Evolutionary conservation across 1,284 basidiomycete species (phyloP).

Genomic region (Fistulinella cinereoalba): DNA sequence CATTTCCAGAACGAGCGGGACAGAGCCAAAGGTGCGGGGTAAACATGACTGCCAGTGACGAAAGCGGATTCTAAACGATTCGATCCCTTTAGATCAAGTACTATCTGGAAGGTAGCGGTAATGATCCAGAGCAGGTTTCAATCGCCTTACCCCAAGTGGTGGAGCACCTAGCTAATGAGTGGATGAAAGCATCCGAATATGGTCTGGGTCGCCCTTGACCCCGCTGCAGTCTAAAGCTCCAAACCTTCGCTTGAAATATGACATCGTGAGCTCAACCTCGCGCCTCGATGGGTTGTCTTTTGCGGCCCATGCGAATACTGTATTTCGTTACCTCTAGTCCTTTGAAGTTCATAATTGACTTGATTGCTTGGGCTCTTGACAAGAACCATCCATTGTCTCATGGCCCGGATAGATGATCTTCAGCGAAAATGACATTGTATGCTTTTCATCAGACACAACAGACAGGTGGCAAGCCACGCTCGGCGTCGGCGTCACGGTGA

Average conservation of each 20-base stretch:
- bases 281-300: background rate
- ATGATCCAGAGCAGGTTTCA: slow-evolving; percentile 42
- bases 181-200: slow-evolving; percentile 65
- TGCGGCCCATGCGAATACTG: too few species aligned
- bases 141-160: slow-evolving; percentile 52
- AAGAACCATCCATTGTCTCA: too few species aligned
- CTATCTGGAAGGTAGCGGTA: slow-evolving; percentile 74
- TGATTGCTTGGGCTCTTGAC: too few species aligned
- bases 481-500: too few species aligned
- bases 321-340: too few species aligned
- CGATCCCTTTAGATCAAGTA: slow-evolving; percentile 66
- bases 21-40: slow-evolving; percentile 90
- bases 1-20: slow-evolving; percentile 69
- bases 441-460: too few species aligned
- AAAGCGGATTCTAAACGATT: background rate
- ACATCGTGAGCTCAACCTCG: background rate
- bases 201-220: slow-evolving; percentile 45
- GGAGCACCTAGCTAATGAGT: slow-evolving; percentile 56
- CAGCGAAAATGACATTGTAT: too few species aligned
- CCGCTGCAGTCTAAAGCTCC: background rate
- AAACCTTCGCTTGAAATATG: background rate
- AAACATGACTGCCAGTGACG: slow-evolving; percentile 3
- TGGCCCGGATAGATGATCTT: too few species aligned
- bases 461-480: too few species aligned
- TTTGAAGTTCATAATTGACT: too few species aligned